Evolutionary conservation across 768 basidiomycete genomes (phyloP), one percentile per base, ranked within the genome.

Genomic region (Mycena venus): DNA sequence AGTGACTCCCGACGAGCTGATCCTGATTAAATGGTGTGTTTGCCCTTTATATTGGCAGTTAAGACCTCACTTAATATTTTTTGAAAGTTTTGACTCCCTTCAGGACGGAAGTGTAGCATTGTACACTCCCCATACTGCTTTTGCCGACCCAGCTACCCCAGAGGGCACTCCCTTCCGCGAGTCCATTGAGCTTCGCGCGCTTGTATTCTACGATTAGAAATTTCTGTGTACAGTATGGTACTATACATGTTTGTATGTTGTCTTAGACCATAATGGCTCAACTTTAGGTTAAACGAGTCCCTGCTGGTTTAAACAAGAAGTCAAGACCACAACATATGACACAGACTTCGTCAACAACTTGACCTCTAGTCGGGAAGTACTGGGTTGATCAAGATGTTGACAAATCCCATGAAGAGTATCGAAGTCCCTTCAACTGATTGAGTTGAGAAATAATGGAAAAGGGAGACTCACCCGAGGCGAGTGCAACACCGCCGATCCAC

Each of bases 21-120:
- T 73, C 42, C 56, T 74, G 27, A 70, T 83, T 88, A 70, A 90
- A 88, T 85, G 90, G 90, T 91, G 74, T 64, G 88, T 56, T 51
- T 3, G 51, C 27, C 32, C 19, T 31, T 6, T 17, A 36, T 32
- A 27, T 29, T 23, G 7, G 2, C 19, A n/a, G 27, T 11, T 27
- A 21, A 2, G 6, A 2, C 17, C 21, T 42, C 14, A 58, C 12
- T 40, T 3, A 1, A n/a, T n/a, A n/a, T n/a, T n/a, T 31, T 59
- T 38, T 32, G 5, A 12, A 21, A 74, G 73, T 38, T 74, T 19
- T 25, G 73, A 74, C 36, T 74, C 73, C 7, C 44, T 60, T 8
- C 68, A 74, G 56, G 68, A 74, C 51, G 73, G 73, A 15, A 74
- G 73, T 32, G 73, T 70, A 10, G 68, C 73, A 3, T 31, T 74